Evolutionary conservation across 148 eudicot genomes (phyloP), one percentile per base, ranked within the genome.

Genomic region (Chenopodium berlandieri): DNA sequence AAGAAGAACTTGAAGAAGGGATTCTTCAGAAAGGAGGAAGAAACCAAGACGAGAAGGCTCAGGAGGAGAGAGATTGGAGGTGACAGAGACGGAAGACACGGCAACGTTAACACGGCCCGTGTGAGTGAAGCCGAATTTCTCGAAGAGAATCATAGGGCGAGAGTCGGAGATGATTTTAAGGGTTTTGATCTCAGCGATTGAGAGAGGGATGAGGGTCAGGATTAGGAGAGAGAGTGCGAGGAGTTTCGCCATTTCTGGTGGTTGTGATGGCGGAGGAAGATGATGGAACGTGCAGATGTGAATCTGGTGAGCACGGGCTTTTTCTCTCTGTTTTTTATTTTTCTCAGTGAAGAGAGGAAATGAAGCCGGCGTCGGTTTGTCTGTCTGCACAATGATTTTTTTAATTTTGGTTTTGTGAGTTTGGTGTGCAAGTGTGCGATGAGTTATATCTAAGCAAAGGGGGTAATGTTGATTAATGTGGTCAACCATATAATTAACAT

Each of bases 121-220:
- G 87, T 89, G 92, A 0, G 98, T 94, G 91, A 94, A 94, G 1
- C 98, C 97, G 90, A 94, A 94, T 16, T 88, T 91, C 76, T 94
- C 98, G 88, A 94, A 91, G 75, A 94, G 93, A 89, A 94, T 92
- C 93, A 92, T 90, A 8, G 98, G 87, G 0, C 98, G 92, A 48
- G 73, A 23, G 76, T 94, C 98, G 83, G 88, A 14, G 72, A 75
- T 40, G 88, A 94, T 91, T 63, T 88, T 86, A 0, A 91, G 91
- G 83, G 84, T 86, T 81, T 90, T 92, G 83, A 91, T 94, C 89
- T 94, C 98, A 23, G 90, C 97, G 72, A 81, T 16, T 78, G 90
- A 20, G 73, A 71, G 34, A 44, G 79, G 23, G 73, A 79, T 31
- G 78, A 80, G 52, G 78, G 78, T n/a, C 80, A 82, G 30, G 76